phyloP scores from a whole-genome alignment of 2,329 filamentous ascomycete genomes.

The Teratosphaeria gauchensis region DNA sequence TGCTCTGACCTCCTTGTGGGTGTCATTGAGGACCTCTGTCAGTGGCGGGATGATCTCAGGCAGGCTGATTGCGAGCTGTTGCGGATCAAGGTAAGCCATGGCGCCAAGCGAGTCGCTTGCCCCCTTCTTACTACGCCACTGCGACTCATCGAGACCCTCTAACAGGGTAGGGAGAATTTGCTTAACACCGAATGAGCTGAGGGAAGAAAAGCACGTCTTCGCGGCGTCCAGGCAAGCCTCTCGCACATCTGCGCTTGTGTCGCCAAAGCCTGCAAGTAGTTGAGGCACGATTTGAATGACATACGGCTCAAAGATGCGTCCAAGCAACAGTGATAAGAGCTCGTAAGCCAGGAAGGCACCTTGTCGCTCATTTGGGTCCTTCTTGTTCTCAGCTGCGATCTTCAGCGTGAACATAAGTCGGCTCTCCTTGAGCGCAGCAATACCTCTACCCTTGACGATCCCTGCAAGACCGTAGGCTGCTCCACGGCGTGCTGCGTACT shows the following conservation, averaged over 20 bases:
- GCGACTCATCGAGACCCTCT: constrained; percentile 83
- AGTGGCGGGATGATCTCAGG: constrained; percentile 95
- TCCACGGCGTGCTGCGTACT: constrained; percentile 84
- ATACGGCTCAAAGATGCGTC: constrained; percentile 87
- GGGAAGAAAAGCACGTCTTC: constrained; percentile 83
- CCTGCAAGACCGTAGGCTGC: constrained; percentile 92
- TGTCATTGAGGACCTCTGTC: constrained; percentile 89
- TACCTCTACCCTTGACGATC: constrained; percentile 77
- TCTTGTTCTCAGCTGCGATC: constrained; percentile 87
- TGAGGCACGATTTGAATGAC: constrained; percentile 92
- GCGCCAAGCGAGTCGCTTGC: constrained; percentile 93
- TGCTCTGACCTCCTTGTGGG: constrained; percentile 88
- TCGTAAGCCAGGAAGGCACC: constrained; percentile 86
- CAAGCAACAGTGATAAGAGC: constrained; percentile 75
- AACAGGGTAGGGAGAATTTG: constrained; percentile 85
- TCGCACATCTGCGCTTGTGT: constrained; percentile 77
- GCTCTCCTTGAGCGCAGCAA: constrained; percentile 71
- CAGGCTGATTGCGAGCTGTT: constrained; percentile 82
- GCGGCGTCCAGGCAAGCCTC: constrained; percentile 87
- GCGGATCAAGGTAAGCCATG: constrained; percentile 96
- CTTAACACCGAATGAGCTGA: constrained; percentile 95
- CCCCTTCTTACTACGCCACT: constrained; percentile 98
- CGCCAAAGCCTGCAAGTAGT: constrained; percentile 79
- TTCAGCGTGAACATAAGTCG: constrained; percentile 75
- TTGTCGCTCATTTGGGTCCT: constrained; percentile 79